A percentile compares a stretch with the other conserved stretches of the same genome.
phyloP scores from a whole-genome alignment of 2,329 filamentous ascomycete genomes.

The Fusarium sp. region DNA sequence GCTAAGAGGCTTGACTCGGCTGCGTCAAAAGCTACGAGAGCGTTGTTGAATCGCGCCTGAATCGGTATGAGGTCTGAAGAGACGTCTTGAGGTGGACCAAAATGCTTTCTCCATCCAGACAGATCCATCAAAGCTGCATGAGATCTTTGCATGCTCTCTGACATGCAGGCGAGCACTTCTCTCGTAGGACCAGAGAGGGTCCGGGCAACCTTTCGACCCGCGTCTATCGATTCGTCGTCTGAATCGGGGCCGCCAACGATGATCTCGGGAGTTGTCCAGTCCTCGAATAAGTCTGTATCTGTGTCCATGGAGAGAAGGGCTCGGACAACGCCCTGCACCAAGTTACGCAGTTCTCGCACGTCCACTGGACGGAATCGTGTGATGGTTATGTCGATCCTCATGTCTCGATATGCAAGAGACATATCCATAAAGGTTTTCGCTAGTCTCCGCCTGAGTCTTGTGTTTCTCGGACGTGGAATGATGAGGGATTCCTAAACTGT shows the following conservation, averaged over 20 bases:
- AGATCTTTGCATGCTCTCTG: constrained; percentile 56
- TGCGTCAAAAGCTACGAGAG: constrained; percentile 59
- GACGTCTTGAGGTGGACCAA: constrained; percentile 57
- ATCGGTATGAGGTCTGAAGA: constrained; percentile 57
- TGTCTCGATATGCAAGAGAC: constrained; percentile 67
- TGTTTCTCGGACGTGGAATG: constrained; percentile 46
- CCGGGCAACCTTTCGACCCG: constrained; percentile 41
- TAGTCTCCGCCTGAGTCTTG: constrained; percentile 56
- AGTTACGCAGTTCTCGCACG: constrained; percentile 62
- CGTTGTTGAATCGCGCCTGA: constrained; percentile 54
- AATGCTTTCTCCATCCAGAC: constrained; percentile 60
- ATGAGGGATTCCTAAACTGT: constrained; percentile 47
- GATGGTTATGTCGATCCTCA: constrained; percentile 67
- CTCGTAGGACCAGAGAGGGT: constrained; percentile 60
- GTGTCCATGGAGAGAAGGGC: constrained; percentile 64
- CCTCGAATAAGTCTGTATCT: constrained; percentile 59
- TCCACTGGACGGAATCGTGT: constrained; percentile 65
- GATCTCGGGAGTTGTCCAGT: constrained; percentile 33
- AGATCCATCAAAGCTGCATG: constrained; percentile 67
- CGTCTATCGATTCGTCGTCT: constrained; percentile 18
- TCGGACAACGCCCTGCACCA: constrained; percentile 66
- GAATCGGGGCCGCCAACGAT: constrained; percentile 20
- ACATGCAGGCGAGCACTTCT: constrained; percentile 60
- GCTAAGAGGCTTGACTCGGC: constrained; percentile 62
- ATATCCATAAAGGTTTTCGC: constrained; percentile 66